Evolutionary conservation across 2,329 filamentous ascomycete species (phyloP).

Genomic region (Colletotrichum paranaense): DNA sequence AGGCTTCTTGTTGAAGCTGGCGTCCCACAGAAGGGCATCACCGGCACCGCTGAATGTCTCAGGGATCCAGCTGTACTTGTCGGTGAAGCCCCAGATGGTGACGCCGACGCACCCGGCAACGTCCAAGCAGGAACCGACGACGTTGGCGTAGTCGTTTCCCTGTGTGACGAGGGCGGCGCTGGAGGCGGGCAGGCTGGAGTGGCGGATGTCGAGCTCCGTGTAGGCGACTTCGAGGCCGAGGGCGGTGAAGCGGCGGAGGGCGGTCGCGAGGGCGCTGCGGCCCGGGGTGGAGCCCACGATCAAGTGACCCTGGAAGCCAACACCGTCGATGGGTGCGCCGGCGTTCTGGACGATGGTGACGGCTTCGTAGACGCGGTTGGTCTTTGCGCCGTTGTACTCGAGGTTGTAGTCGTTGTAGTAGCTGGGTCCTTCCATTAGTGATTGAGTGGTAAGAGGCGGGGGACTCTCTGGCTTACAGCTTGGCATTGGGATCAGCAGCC

Average conservation of each 20-base stretch:
- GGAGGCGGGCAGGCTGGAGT: slow-evolving; percentile 56
- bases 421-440: background rate
- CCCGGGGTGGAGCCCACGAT: slow-evolving; percentile 56
- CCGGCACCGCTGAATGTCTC: slow-evolving; percentile 52
- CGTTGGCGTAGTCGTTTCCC: slow-evolving; percentile 56
- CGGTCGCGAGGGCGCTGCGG: slow-evolving; percentile 54
- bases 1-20: slow-evolving; percentile 50
- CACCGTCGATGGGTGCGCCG: slow-evolving; percentile 62
- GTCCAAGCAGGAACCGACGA: slow-evolving; percentile 51
- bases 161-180: slow-evolving; percentile 55
- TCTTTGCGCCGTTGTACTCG: slow-evolving; percentile 53
- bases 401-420: slow-evolving; percentile 73
- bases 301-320: slow-evolving; percentile 64
- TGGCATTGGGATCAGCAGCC: slow-evolving; percentile 57
- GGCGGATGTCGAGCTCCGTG: slow-evolving; percentile 72
- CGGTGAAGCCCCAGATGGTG: slow-evolving; percentile 56
- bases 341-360: slow-evolving; percentile 48
- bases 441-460: background rate
- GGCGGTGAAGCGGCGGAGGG: slow-evolving; percentile 61
- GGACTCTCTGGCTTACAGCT: slow-evolving; percentile 53
- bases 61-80: slow-evolving; percentile 53
- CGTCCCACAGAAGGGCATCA: slow-evolving; percentile 52
- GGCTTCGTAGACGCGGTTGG: slow-evolving; percentile 46
- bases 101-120: slow-evolving; percentile 54
- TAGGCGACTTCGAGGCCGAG: slow-evolving; percentile 68